These are phyloP conservation scores for Thinopyrum elongatum DNA, from an alignment of 176 grass and related monocot genomes.

Conservation along the genomic window DNA sequence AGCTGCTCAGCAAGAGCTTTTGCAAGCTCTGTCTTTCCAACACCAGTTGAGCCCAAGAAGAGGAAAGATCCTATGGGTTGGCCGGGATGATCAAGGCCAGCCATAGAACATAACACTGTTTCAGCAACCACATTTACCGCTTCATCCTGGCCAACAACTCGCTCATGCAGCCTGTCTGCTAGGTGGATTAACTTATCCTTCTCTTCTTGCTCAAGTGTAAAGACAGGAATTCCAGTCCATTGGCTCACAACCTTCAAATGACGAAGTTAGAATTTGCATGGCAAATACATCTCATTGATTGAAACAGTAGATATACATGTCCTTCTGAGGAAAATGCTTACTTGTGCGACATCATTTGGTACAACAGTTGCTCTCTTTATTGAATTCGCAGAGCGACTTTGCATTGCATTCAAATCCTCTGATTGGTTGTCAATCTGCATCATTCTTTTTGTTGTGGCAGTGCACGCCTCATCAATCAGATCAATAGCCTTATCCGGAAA, in stretches of 20 bases:
- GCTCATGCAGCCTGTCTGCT: background rate
- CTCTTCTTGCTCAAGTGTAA: background rate
- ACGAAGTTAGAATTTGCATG: background rate
- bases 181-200: background rate
- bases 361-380: background rate
- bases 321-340: background rate
- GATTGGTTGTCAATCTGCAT: no score
- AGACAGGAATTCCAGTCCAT: background rate
- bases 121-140: background rate
- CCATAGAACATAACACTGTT: background rate
- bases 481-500: background rate
- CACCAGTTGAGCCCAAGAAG: background rate
- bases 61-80: background rate
- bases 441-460: background rate
- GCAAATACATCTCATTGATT: background rate
- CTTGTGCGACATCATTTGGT: background rate
- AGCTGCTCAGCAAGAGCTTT: background rate
- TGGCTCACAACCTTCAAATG: background rate
- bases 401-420: no score
- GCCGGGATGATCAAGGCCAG: background rate
- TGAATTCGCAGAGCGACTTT: background rate
- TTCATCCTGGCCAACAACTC: background rate
- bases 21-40: background rate
- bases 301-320: background rate
- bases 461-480: background rate